These are phyloP conservation scores for Fusarium tupiense DNA, from an alignment of 2,329 filamentous ascomycete genomes.

Conservation along the genomic window DNA sequence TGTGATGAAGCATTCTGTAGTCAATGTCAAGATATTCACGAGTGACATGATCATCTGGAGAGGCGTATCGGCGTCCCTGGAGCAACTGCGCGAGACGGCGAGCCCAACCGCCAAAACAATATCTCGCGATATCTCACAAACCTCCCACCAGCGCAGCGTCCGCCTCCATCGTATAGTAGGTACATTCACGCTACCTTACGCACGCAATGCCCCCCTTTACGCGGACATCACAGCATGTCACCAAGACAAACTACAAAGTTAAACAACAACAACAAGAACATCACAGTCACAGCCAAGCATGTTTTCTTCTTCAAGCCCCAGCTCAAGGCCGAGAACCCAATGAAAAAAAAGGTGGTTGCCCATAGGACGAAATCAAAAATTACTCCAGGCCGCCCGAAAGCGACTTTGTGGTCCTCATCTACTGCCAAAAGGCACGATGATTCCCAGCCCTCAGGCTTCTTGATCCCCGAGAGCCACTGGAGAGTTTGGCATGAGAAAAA, in stretches of 20 bases:
- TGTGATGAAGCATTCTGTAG: rapidly evolving
- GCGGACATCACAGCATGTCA: background rate
- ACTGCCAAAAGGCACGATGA: background rate
- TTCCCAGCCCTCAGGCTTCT: slow-evolving; percentile 18
- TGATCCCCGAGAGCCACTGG: slow-evolving; percentile 23
- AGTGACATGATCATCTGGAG: background rate
- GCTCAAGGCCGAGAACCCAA: slow-evolving; percentile 25
- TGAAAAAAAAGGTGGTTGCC: slow-evolving; percentile 25
- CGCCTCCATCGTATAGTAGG: background rate
- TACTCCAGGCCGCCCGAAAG: background rate
- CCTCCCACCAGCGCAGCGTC: rapidly evolving
- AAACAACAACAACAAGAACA: background rate
- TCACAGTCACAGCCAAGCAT: background rate
- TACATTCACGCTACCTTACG: too few relatives aligned
- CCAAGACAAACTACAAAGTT: background rate
- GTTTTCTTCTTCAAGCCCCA: slow-evolving; percentile 35
- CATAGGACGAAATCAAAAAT: slow-evolving; percentile 21
- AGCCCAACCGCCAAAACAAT: background rate
- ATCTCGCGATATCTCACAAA: background rate
- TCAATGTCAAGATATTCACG: background rate
- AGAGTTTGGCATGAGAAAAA: background rate
- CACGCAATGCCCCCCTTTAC: background rate
- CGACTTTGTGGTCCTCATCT: background rate
- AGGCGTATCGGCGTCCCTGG: background rate
- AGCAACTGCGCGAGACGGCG: background rate